A percentile compares a stretch with the other conserved stretches of the same genome.
phyloP scores from a whole-genome alignment of 2,329 filamentous ascomycete genomes.

The Epichloe sibirici region DNA sequence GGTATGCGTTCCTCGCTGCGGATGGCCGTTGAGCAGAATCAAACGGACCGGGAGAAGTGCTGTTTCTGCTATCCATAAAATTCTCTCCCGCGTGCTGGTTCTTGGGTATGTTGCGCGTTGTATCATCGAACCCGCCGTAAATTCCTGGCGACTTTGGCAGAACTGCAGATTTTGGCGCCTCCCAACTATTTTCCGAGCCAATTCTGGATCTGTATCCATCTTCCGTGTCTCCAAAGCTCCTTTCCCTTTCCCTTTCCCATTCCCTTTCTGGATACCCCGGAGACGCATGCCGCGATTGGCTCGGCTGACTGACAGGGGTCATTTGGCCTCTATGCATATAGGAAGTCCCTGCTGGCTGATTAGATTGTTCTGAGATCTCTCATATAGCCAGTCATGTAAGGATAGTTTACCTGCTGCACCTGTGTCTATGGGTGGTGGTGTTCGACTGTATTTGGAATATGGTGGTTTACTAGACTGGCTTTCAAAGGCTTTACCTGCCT shows the following conservation, averaged over 20 bases:
- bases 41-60: slow-evolving; percentile 55
- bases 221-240: slow-evolving; percentile 28
- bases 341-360: slow-evolving; percentile 1
- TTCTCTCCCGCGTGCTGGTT: slow-evolving; percentile 15
- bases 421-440: slow-evolving; percentile 38
- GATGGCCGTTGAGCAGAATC: slow-evolving; percentile 31
- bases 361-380: neutral
- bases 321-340: slow-evolving; percentile 44
- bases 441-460: slow-evolving; percentile 25
- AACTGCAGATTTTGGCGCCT: neutral
- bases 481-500: slow-evolving; percentile 17
- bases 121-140: slow-evolving; percentile 33
- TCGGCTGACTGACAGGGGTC: slow-evolving; percentile 50
- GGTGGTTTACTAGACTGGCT: slow-evolving; percentile 14
- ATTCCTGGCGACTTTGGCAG: slow-evolving; percentile 26
- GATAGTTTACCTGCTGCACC: slow-evolving; percentile 36
- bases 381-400: neutral
- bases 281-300: slow-evolving; percentile 49
- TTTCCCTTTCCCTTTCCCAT: slow-evolving; percentile 22
- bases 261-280: slow-evolving; percentile 40
- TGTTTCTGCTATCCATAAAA: slow-evolving; percentile 51
- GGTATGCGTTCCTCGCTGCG: slow-evolving; percentile 21
- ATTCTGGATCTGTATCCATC: slow-evolving; percentile 30
- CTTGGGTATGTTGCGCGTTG: slow-evolving; percentile 1
- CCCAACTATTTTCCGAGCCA: neutral